Evolutionary conservation across 257 asterid species (phyloP).

Genomic region (Solanum dulcamara): DNA sequence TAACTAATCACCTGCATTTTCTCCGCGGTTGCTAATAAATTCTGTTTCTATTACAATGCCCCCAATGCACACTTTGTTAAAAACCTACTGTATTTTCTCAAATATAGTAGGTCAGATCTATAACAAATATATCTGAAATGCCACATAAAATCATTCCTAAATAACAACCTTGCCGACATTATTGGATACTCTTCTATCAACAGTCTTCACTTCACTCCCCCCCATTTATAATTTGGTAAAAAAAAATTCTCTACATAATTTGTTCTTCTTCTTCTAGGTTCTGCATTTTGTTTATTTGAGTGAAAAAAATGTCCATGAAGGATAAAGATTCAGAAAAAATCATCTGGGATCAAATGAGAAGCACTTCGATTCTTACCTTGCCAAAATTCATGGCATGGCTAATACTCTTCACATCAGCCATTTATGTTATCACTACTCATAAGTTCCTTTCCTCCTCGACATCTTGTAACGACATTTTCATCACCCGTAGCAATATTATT

Average conservation of each 20-base stretch:
- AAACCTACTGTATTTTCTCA: background rate
- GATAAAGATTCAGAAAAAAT: conserved; percentile 49
- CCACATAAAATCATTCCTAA: background rate
- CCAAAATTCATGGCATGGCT: conserved; percentile 61
- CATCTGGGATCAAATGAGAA: conserved; percentile 58
- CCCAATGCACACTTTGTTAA: background rate
- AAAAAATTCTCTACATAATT: background rate
- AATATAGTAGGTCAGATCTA: background rate
- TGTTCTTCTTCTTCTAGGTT: background rate
- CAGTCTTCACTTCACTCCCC: background rate
- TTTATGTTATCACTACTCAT: conserved; percentile 34
- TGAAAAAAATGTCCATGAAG: conserved; percentile 13
- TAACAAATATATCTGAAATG: background rate
- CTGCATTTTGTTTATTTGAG: background rate
- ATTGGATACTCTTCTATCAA: background rate
- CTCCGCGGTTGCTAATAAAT: background rate
- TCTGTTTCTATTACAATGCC: background rate
- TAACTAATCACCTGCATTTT: background rate
- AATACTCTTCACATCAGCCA: conserved; percentile 34
- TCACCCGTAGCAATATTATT: background rate
- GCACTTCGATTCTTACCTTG: conserved; percentile 12
- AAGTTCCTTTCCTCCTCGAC: conserved; percentile 33
- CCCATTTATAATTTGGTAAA: background rate
- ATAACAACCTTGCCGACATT: background rate
- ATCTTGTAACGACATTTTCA: conserved; percentile 23